A percentile compares a stretch with the other conserved stretches of the same genome.
Evolutionary conservation across 139 green algal genomes (phyloP).

Genomic region (Desmodesmus armatus): DNA sequence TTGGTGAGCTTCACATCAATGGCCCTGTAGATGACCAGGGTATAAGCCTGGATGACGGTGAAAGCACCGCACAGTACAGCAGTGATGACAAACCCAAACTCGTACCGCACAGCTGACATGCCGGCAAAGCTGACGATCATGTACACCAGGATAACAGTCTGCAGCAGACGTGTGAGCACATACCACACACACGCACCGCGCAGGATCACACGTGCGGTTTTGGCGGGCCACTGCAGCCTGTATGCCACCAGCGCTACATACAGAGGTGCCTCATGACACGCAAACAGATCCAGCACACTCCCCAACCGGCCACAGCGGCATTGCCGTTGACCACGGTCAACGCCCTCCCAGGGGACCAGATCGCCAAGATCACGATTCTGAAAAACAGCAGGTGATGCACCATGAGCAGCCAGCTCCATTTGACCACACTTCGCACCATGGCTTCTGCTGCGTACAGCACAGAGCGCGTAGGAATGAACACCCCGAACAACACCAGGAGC

Average conservation of each 20-base stretch:
- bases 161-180: neutral
- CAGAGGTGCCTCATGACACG: constrained; percentile 12
- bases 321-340: no score
- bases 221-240: neutral
- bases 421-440: neutral
- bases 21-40: constrained; percentile 15
- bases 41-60: constrained; percentile 30
- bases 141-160: constrained; percentile 22
- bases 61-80: constrained; percentile 1
- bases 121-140: constrained; percentile 19
- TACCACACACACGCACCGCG: neutral
- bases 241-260: constrained; percentile 31
- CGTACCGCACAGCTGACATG: neutral
- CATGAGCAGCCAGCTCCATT: constrained; percentile 20
- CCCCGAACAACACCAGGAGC: neutral
- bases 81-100: neutral
- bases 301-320: neutral
- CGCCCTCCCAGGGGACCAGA: neutral
- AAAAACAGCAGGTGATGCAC: constrained; percentile 24
- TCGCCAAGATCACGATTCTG: neutral
- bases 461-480: neutral
- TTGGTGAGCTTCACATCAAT: neutral
- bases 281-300: constrained; percentile 8
- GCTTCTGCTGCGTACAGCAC: constrained; percentile 14
- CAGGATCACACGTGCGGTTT: neutral